Base-by-base conservation (phyloP, 345 rosid genomes). In the Linum lewisii region DNA sequence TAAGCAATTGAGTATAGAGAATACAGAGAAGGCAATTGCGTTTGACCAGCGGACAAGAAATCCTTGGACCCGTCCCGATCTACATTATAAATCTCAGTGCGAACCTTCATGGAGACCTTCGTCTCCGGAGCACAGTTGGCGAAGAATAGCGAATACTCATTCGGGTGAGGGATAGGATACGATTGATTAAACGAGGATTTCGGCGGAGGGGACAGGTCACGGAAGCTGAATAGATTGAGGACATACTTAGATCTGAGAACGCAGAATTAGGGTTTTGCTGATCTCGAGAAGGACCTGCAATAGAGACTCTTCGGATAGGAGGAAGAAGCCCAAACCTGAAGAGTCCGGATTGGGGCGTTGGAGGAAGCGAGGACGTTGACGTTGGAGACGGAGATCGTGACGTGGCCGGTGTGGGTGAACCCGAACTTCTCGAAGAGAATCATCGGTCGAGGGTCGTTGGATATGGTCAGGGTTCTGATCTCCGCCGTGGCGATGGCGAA, bases 351-450 rank as follows among this genome's bases (percentile, higher is more conserved):
- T 75, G 13, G 87, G 75, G 75, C 73, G 57, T 70, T 69, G 6
- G 91, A 53, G 68, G 87, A 73, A 23, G 78, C 63, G 18, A n/a
- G n/a, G n/a, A 89, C 94, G 18, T 77, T 70, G 68, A 93, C 97
- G 58, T 83, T 71, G 66, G 85, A 75, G 61, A 89, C 79, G 8
- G 84, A 54, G 66, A 93, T 71, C 36, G 69, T 53, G 37, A 85
- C 96, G 69, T 78, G 88, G 58, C 99, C 99, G 26, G 81, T 75
- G 64, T 61, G 85, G 2, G 99, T 87, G 86, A 93, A 89, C 13
- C 95, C 97, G 81, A 93, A 90, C 54, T 85, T 89, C 71, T 93
- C 97, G 74, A 93, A 87, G 70, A 90, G 92, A 72, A 93, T 93
- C 95, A 85, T 84, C 29, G 99, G 75, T 23, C 99, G 96, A n/a